Conservation (phyloP, 2,329 filamentous ascomycete species). For the Aspergillus fischeri region DNA sequence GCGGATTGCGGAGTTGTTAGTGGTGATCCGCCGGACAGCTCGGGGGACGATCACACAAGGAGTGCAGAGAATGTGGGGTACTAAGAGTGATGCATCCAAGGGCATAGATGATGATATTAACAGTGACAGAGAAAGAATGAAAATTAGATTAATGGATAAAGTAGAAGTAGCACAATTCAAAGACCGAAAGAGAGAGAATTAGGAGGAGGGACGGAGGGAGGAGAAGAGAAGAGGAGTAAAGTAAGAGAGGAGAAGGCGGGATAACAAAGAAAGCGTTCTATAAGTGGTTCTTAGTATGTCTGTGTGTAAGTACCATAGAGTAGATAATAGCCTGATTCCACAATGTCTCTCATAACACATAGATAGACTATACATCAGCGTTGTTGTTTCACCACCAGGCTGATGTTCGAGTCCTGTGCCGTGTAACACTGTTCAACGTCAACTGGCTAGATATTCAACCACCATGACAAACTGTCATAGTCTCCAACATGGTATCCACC, state of each 20-base stretch:
- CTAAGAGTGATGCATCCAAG: background rate
- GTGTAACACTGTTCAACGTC: background rate
- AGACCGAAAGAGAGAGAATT: background rate
- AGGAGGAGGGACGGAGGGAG: background rate
- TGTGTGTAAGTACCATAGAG: too few relatives aligned
- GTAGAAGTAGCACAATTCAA: background rate
- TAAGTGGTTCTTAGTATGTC: too few relatives aligned
- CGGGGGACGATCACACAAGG: slow-evolving; percentile 16
- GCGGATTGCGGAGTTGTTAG: slow-evolving; percentile 8
- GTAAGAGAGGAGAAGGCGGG: slow-evolving; percentile 1
- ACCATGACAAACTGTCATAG: too few relatives aligned
- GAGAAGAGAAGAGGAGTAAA: background rate
- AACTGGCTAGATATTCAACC: too few relatives aligned
- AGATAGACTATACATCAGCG: too few relatives aligned
- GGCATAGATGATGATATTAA: slow-evolving; percentile 4
- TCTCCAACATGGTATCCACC: background rate
- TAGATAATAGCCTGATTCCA: too few relatives aligned
- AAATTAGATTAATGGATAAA: background rate
- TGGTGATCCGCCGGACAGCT: slow-evolving; percentile 5
- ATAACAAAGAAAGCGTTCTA: background rate
- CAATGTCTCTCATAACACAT: too few relatives aligned
- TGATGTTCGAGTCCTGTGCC: too few relatives aligned
- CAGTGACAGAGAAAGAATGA: background rate
- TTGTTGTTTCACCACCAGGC: too few relatives aligned
- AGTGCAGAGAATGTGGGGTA: slow-evolving; percentile 4